Evolutionary conservation across 768 basidiomycete genomes (phyloP).

Genomic region (Russula sp.): DNA sequence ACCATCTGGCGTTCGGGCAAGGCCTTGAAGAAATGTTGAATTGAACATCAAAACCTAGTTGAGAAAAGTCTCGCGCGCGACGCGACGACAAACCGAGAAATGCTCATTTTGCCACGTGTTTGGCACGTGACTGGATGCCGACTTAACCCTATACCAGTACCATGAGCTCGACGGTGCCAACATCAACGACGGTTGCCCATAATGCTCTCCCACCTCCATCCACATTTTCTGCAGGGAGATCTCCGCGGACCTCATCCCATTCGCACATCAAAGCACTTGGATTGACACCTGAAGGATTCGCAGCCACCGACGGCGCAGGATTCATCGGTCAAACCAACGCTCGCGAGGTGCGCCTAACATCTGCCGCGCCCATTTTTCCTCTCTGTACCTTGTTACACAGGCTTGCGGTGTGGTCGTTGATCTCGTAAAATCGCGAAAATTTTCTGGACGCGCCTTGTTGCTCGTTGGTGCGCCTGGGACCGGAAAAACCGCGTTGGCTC

Average conservation of each 20-base stretch:
- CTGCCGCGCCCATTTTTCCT: neutral
- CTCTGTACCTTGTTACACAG: conserved; percentile 32
- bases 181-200: no score
- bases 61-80: no score
- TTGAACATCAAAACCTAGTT: no score
- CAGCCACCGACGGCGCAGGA: conserved; percentile 64
- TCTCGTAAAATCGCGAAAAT: conserved; percentile 84
- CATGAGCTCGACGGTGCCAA: no score
- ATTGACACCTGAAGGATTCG: conserved; percentile 75
- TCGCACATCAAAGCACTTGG: conserved; percentile 98
- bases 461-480: conserved; percentile 96
- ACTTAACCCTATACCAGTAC: no score
- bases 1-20: no score
- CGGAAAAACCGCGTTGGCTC: conserved; percentile 93
- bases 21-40: no score
- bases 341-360: conserved; percentile 60
- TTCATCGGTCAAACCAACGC: conserved; percentile 89
- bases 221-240: conserved; percentile 49
- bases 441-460: conserved; percentile 87
- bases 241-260: conserved; percentile 81
- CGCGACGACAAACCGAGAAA: no score
- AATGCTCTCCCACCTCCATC: conserved; percentile 68
- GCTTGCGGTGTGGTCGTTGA: conserved; percentile 89
- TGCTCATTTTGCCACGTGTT: no score
- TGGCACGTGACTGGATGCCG: no score